These are phyloP conservation scores for Pichia sp. DNA, from an alignment of 1,139 yeast genomes.

Conservation along the genomic window DNA sequence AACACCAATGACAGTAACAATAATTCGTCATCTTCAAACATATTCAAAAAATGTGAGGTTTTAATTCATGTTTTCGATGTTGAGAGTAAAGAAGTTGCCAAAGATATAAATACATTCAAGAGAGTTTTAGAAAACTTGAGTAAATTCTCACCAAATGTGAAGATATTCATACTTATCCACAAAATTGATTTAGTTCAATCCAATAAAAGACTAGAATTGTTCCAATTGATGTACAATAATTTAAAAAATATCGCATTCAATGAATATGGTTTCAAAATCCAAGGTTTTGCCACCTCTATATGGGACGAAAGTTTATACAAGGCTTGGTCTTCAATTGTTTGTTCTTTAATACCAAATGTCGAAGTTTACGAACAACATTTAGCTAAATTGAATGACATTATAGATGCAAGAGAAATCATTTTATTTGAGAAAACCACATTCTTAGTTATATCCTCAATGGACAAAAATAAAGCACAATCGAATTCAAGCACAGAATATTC, in stretches of 20 bases:
- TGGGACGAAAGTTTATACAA: constrained; percentile 97
- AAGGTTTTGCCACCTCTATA: constrained; percentile 94
- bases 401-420: constrained; percentile 89
- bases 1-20: constrained; percentile 35
- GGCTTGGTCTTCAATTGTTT: constrained; percentile 97
- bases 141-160: constrained; percentile 87
- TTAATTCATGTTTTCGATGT: constrained; percentile 96
- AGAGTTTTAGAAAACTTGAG: constrained; percentile 79
- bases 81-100: constrained; percentile 86
- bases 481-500: neutral
- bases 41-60: constrained; percentile 96
- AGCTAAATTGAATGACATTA: constrained; percentile 66
- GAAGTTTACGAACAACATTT: constrained; percentile 74
- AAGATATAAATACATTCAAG: constrained; percentile 90
- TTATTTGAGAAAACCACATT: constrained; percentile 93
- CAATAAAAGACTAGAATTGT: constrained; percentile 82
- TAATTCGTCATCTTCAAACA: constrained; percentile 44
- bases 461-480: constrained; percentile 28
- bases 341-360: constrained; percentile 94
- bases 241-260: constrained; percentile 66
- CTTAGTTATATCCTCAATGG: constrained; percentile 81
- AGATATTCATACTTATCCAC: constrained; percentile 87
- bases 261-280: constrained; percentile 72
- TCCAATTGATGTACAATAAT: constrained; percentile 80
- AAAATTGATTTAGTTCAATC: constrained; percentile 95